Evolutionary conservation across 768 basidiomycete species (phyloP), one percentile per base, ranked within the genome.

Genomic region (Mycena kentingensis): DNA sequence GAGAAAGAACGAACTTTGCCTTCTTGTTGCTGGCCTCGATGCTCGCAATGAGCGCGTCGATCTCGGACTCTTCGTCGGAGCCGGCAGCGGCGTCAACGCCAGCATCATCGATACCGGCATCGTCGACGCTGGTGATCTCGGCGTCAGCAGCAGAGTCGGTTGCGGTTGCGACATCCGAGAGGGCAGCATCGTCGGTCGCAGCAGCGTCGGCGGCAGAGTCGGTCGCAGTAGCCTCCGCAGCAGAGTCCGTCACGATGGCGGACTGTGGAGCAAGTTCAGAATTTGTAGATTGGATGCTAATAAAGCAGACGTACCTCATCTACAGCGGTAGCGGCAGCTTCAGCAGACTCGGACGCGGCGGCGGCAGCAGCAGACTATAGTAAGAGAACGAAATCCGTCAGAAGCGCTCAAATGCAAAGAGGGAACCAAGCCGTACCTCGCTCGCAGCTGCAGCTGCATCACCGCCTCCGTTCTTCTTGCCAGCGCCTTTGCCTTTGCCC

Each of bases 181-280:
- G 26, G 12, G 41, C 36, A 15, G 15, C 52, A 15, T 19, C 31
- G 25, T 31, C 52, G 18, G 52, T 37, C 22, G 39, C 50, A 32
- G 29, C 42, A 16, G 38, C 49, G 39, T 26, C 49, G 15, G 26
- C 48, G 35, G 29, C 13, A 2, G 36, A 37, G 5, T 19, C 21
- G 22, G 13, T 24, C 13, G 37, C 21, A 10, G 8, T 8, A 39
- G 15, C 37, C 19, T 39, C 10, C n/a, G 37, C 18, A 19, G 21
- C 19, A 10, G 15, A 10, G 37, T 10, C 37, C 13, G 21, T 39
- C 8, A 39, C 37, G 21, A 22, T 7, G 13, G 10, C 37, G 37
- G 18, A 8, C 19, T 39, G 15, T 16, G 11, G 10, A 39, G 37
- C 37, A 19, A 22, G 15, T 16, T 16, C 37, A 39, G 18, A 34